These are phyloP conservation scores for Salvia sclarea DNA, from an alignment of 305 asterid species.

Conservation along the genomic window DNA sequence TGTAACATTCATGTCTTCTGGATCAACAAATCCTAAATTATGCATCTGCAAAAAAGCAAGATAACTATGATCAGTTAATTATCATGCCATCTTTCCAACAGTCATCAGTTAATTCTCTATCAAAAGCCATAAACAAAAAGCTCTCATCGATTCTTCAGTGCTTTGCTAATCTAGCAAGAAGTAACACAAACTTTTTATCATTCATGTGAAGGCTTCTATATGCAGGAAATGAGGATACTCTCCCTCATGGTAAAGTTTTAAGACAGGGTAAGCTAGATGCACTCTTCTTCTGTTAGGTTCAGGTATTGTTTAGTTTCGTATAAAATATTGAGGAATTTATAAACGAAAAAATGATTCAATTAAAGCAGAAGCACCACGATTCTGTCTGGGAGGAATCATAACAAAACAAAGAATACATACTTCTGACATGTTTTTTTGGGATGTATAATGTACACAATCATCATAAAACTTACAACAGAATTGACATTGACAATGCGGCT, in stretches of 20 bases:
- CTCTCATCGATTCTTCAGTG: neutral
- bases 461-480: constrained; percentile 68
- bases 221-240: neutral
- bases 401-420: neutral
- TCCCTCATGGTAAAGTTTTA: neutral
- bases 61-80: neutral
- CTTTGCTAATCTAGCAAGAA: neutral
- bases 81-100: neutral
- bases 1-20: constrained; percentile 89
- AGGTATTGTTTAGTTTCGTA: constrained; percentile 12
- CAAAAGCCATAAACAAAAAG: neutral
- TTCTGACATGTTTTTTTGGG: neutral
- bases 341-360: neutral
- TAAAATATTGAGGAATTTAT: neutral
- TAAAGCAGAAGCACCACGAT: neutral
- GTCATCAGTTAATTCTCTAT: constrained; percentile 5
- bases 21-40: constrained; percentile 87
- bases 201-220: neutral
- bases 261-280: neutral
- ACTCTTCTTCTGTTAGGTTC: constrained; percentile 2
- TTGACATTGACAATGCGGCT: constrained; percentile 91
- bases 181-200: neutral
- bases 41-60: constrained; percentile 69
- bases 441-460: constrained; percentile 14
- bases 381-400: neutral